Evolutionary conservation across 208 protist species (phyloP).

Genomic region (Trypanosoma conorhini): DNA sequence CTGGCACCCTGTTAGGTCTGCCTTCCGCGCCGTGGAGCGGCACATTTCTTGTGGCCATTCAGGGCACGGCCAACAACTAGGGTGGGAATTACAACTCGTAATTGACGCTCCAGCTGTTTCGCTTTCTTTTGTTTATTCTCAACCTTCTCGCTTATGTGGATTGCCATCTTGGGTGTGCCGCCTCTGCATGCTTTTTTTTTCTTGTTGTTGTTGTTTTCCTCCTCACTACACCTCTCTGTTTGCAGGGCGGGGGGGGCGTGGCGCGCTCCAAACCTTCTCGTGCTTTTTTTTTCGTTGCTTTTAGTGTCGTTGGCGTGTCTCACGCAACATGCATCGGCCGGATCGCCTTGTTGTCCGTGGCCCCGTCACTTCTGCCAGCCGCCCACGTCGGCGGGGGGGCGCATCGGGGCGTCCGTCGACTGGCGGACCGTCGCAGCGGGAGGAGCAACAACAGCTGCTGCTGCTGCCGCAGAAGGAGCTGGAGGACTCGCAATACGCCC

Average conservation of each 20-base stretch:
- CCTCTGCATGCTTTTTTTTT: conserved; percentile 11
- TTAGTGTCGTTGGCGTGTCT: background rate
- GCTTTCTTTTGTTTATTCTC: conserved; percentile 1
- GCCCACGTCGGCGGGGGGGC: background rate
- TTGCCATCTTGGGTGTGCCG: background rate
- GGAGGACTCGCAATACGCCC: background rate
- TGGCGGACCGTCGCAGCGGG: background rate
- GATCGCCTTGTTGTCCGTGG: background rate
- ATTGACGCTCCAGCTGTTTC: background rate
- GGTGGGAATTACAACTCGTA: background rate
- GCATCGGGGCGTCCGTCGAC: background rate
- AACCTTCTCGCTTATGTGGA: background rate
- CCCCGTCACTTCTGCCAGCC: background rate
- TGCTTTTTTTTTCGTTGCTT: background rate
- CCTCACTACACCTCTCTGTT: background rate
- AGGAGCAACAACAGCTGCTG: background rate
- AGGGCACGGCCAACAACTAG: background rate
- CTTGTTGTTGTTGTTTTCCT: conserved; percentile 17
- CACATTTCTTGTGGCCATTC: background rate
- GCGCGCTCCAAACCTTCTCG: background rate
- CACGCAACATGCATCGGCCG: background rate
- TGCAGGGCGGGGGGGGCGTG: background rate
- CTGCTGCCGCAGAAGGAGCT: background rate
- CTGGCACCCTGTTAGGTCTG: background rate
- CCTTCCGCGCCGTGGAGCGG: background rate